phyloP scores from a whole-genome alignment of 2,329 filamentous ascomycete species.

The Fusarium compactum region DNA sequence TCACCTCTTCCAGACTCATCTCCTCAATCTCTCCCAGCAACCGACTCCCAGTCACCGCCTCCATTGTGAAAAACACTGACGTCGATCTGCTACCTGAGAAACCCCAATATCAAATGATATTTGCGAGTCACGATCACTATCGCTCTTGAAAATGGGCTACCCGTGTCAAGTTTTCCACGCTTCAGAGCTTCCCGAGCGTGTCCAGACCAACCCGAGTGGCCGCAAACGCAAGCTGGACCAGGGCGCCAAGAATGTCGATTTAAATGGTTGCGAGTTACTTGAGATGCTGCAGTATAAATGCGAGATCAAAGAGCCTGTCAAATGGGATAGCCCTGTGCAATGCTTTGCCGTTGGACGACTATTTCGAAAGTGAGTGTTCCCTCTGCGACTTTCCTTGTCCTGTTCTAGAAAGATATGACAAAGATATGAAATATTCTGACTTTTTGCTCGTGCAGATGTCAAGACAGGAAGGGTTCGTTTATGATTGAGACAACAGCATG shows the following conservation, averaged over 20 bases:
- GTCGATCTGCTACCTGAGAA: neutral
- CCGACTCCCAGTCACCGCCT: slow-evolving; percentile 60
- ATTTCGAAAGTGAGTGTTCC: slow-evolving; percentile 67
- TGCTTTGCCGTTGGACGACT: slow-evolving; percentile 70
- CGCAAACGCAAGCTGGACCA: slow-evolving; percentile 65
- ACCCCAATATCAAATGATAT: neutral
- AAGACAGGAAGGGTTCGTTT: slow-evolving; percentile 68
- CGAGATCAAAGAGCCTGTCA: slow-evolving; percentile 62
- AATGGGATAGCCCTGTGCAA: slow-evolving; percentile 60
- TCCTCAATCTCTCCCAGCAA: slow-evolving; percentile 68
- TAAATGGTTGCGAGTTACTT: slow-evolving; percentile 67
- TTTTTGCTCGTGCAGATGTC: slow-evolving; percentile 62
- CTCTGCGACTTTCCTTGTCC: neutral
- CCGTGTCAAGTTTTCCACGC: slow-evolving; percentile 68
- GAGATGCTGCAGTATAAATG: slow-evolving; percentile 73
- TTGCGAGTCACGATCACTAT: neutral
- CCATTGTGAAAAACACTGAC: slow-evolving; percentile 44
- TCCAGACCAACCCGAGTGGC: slow-evolving; percentile 62
- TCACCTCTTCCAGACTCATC: slow-evolving; percentile 70
- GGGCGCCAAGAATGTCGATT: slow-evolving; percentile 58
- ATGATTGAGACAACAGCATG: slow-evolving; percentile 73
- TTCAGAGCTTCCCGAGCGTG: slow-evolving; percentile 60
- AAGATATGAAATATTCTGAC: slow-evolving; percentile 9
- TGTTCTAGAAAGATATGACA: neutral
- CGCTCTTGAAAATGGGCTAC: slow-evolving; percentile 63